Evolutionary conservation across 176 grass and related monocot species (phyloP).

Genomic region (Alopecurus myosuroides): DNA sequence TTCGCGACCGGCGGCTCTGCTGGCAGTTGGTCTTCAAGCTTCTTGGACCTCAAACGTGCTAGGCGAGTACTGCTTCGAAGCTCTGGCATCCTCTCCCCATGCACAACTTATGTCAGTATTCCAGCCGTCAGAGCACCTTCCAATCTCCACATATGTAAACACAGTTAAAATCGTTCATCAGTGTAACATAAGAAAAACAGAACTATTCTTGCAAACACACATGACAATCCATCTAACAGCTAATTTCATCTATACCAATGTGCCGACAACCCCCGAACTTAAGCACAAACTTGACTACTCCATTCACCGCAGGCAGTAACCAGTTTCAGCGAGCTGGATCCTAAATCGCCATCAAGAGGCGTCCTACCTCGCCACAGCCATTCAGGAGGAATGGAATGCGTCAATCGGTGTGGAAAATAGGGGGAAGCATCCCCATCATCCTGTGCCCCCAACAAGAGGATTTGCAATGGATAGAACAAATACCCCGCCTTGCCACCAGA

Average conservation of each 20-base stretch:
- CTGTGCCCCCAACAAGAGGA: slow-evolving; percentile 16
- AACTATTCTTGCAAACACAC: background rate
- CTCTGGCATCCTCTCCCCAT: slow-evolving; percentile 95
- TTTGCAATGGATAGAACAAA: slow-evolving; percentile 5
- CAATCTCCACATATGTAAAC: slow-evolving; percentile 50
- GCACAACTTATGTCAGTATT: slow-evolving; percentile 52
- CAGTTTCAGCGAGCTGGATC: slow-evolving; percentile 2
- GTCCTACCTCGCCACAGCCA: slow-evolving; percentile 18
- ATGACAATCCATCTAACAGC: background rate
- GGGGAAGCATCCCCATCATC: slow-evolving; percentile 36
- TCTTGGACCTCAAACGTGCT: slow-evolving; percentile 64
- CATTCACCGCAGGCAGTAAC: background rate
- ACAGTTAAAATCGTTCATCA: slow-evolving; percentile 21
- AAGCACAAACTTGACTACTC: background rate
- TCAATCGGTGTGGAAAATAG: slow-evolving; percentile 3
- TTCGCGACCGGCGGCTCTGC: slow-evolving; percentile 35
- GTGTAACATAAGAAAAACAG: background rate
- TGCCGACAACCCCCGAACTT: background rate
- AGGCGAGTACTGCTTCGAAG: slow-evolving; percentile 81
- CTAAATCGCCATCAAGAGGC: slow-evolving; percentile 20
- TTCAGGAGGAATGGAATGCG: slow-evolving; percentile 42
- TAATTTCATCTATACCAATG: background rate
- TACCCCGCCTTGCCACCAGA: slow-evolving; percentile 23
- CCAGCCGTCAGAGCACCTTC: slow-evolving; percentile 34
- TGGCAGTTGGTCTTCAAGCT: slow-evolving; percentile 32